phyloP scores from a whole-genome alignment of 495 filamentous ascomycete genomes.

The Annulohypoxylon stygium region DNA sequence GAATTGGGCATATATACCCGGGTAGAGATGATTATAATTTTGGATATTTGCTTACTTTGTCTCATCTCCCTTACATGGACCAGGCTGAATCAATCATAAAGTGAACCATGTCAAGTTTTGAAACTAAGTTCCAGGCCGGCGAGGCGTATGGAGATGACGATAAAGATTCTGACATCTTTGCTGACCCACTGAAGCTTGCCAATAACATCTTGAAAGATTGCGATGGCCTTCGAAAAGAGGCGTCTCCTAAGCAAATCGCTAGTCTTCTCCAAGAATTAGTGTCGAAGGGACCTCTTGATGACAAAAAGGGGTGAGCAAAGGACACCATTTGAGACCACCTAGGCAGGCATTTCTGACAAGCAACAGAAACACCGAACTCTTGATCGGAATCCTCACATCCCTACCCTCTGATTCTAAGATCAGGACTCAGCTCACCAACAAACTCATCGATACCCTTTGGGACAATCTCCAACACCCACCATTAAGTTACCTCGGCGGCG shows the following conservation, averaged over 20 bases:
- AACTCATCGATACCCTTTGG: conserved; percentile 74
- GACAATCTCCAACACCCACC: conserved; percentile 78
- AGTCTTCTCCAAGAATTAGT: conserved; percentile 47
- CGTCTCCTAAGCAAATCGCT: conserved; percentile 42
- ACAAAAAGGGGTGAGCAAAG: conserved; percentile 49
- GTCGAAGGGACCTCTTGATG: conserved; percentile 49
- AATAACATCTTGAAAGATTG: conserved; percentile 48
- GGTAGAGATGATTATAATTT: background rate
- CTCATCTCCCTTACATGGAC: background rate
- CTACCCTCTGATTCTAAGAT: conserved; percentile 68
- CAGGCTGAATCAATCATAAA: background rate
- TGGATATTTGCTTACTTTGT: conserved; percentile 1
- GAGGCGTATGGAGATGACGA: conserved; percentile 41
- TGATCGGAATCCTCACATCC: conserved; percentile 53
- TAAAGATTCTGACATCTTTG: conserved; percentile 44
- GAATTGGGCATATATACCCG: background rate
- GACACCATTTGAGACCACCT: background rate
- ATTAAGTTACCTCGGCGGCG: conserved; percentile 64
- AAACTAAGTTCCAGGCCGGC: conserved; percentile 44
- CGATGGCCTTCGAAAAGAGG: conserved; percentile 39
- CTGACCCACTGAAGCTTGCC: conserved; percentile 48
- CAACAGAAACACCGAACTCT: conserved; percentile 49
- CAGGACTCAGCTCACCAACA: conserved; percentile 56
- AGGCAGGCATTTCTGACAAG: conserved; percentile 22
- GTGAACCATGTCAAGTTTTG: conserved; percentile 30